Percentiles rank a stretch among this genome's conserved stretches.
Conservation (phyloP, 2,329 filamentous ascomycete species). For the Pseudogymnoascus sp. region DNA sequence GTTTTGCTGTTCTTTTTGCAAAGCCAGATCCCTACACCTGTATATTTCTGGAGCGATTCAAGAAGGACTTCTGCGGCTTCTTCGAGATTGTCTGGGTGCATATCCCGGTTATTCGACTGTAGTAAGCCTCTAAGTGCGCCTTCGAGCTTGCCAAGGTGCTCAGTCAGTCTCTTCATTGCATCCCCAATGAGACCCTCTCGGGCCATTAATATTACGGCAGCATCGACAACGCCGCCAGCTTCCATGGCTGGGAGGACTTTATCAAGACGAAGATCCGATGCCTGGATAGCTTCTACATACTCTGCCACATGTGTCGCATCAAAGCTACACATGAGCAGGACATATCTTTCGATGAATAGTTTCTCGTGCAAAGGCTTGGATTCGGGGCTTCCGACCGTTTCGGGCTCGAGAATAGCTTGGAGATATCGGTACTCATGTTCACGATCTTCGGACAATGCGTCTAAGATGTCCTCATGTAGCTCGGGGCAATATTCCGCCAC, state of each 20-base stretch:
- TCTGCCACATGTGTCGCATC: slow-evolving; percentile 74
- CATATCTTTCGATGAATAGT: slow-evolving; percentile 70
- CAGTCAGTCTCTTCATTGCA: slow-evolving; percentile 78
- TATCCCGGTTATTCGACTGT: slow-evolving; percentile 47
- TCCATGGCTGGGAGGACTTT: slow-evolving; percentile 81
- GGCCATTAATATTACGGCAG: slow-evolving; percentile 82
- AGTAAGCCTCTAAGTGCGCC: slow-evolving; percentile 68
- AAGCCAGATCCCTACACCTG: slow-evolving; percentile 88
- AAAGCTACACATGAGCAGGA: slow-evolving; percentile 84
- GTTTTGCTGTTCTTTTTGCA: slow-evolving; percentile 77
- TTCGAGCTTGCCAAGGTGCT: slow-evolving; percentile 71
- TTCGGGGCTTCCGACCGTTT: slow-evolving; percentile 30
- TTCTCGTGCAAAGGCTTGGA: slow-evolving; percentile 36
- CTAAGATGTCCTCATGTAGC: slow-evolving; percentile 46
- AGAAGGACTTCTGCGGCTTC: slow-evolving; percentile 66
- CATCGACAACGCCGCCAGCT: slow-evolving; percentile 80
- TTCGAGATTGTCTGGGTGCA: slow-evolving; percentile 45
- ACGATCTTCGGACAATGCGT: slow-evolving; percentile 43
- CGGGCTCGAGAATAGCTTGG: slow-evolving; percentile 62
- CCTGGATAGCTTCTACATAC: slow-evolving; percentile 69
- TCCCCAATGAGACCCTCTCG: slow-evolving; percentile 73
- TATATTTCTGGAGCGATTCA: slow-evolving; percentile 75
- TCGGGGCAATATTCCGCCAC: slow-evolving; percentile 47
- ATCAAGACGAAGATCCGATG: slow-evolving; percentile 69
- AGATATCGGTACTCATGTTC: slow-evolving; percentile 57